Evolutionary conservation across 169 alveolate genomes (phyloP).

Genomic region (Perkinsus olseni): DNA sequence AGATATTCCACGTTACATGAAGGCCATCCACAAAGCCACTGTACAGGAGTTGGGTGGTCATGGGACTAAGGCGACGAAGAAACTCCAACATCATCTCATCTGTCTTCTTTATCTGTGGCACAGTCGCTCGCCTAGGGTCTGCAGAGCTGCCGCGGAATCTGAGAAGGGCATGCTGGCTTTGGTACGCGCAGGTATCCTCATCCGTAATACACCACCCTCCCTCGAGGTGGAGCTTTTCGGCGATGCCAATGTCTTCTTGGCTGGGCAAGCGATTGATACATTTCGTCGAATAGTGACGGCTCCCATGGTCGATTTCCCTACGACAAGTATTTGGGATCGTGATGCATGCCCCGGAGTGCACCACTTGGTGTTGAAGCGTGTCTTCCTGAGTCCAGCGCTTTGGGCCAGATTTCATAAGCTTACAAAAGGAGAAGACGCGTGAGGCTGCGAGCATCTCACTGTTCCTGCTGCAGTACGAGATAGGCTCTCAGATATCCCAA

Average conservation of each 20-base stretch:
- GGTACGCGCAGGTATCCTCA: neutral
- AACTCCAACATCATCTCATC: no score
- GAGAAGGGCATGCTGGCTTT: neutral
- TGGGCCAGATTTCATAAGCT: neutral
- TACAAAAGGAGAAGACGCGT: neutral
- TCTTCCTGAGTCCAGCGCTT: neutral
- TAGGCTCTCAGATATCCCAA: neutral
- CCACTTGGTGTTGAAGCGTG: neutral
- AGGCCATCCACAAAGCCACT: neutral
- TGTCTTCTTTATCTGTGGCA: no score
- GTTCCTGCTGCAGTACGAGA: neutral
- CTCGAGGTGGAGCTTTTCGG: neutral
- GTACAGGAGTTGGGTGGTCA: neutral
- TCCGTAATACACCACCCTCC: neutral
- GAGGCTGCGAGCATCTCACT: neutral
- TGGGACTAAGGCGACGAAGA: no score
- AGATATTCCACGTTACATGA: neutral
- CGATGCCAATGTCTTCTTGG: neutral
- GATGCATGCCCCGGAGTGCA: neutral
- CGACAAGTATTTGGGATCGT: neutral
- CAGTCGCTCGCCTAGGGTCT: no score
- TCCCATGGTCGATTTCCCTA: neutral
- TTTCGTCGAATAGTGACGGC: neutral
- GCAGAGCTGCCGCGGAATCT: neutral
- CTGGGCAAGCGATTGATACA: neutral